Base-by-base conservation (phyloP, 2,329 filamentous ascomycete genomes). In the Ceratocystis destructans region DNA sequence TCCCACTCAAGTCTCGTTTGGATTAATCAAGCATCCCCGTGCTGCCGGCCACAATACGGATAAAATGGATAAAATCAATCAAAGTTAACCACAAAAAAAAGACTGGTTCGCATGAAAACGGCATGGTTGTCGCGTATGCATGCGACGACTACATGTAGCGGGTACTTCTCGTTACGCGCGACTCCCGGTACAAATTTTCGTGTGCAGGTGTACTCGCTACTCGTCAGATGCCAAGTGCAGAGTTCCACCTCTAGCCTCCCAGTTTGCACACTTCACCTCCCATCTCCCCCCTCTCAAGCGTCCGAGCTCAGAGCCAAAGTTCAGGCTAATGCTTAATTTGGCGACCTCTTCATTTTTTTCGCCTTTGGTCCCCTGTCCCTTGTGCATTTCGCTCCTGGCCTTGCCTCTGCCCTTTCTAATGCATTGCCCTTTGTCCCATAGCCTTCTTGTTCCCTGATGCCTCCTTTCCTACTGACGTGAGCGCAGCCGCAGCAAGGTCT, bases 311-410 rank as follows among this genome's bases (percentile, higher is more conserved):
- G 17, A 59, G 53, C 22, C 53, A 31, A 59, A 59, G 17, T 59
- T 31, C 53, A 59, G 33, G 53, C 53, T 59, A 59, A 59, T 59
- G 53, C 33, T 59, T 59, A 59, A 59, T 37, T 59, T 59, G 53
- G 25, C 53, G 53, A 59, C 28, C 53, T 59, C 53, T 7, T 59
- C 53, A 33, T 59, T 59, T 59, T 31, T 59, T 57, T 25, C n/a
- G 53, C 53, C 20, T 57, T 31, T 57, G 53, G n/a, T 2, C 31
- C 53, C 53, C 53, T 57, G 53, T 59, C 53, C 10, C 25, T 17
- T 7, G 0, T 31, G 10, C 10, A 41, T 41, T 37, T 41, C 33
- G 37, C 37, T 41, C 10, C 3, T 41, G 37, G 37, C 37, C 12
- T 41, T 41, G 37, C 37, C 37, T 41, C 37, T 12, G 12, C 37